Base-by-base conservation (phyloP, 495 filamentous ascomycete genomes). In the Lophiostoma macrostomum region DNA sequence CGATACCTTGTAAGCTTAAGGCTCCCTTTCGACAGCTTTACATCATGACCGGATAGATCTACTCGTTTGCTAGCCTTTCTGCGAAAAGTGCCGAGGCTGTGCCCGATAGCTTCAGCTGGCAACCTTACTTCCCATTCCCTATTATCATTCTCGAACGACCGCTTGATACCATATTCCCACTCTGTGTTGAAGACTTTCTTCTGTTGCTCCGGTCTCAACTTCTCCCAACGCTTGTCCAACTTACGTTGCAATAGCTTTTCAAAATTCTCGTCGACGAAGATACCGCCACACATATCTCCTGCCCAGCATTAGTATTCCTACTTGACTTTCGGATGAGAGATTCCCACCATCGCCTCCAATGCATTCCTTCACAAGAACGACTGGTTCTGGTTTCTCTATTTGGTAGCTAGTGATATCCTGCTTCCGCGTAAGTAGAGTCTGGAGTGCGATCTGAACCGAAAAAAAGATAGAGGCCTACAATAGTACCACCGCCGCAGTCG, bases 81-180 rank as follows among this genome's bases (percentile, higher is more conserved):
- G 37, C 29, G 14, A 4, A 18, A 3, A 48, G 3, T 2, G 8
- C 20, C 5, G 18, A 37, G 5, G 47, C 20, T 12, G 32, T 24
- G 8, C 13, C 18, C 8, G 31, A 3, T 16, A 20, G 19, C 28
- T 23, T 20, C 37, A 18, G 5, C 12, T 7, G 35, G 36, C 16
- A 56, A 19, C n/a, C 6, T 28, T 19, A 53, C 10, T 12, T 23
- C 25, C 27, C 19, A 50, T 30, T 24, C 20, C 6, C 41, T 7
- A 41, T 51, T 28, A 3, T 41, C 5, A 5, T 40, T 37, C 16
- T 45, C n/a, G 38, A 45, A 45, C 8, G 12, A 43, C 23, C 47
- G 32, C 41, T 61, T 61, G 53, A 61, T 61, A 1, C 37, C 46
- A 29, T 58, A 18, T 53, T 58, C 58, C 58, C 58, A 61, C 31